Evolutionary conservation across 2,329 filamentous ascomycete genomes (phyloP), one percentile per base, ranked within the genome.

Genomic region (Xylaria sp.): DNA sequence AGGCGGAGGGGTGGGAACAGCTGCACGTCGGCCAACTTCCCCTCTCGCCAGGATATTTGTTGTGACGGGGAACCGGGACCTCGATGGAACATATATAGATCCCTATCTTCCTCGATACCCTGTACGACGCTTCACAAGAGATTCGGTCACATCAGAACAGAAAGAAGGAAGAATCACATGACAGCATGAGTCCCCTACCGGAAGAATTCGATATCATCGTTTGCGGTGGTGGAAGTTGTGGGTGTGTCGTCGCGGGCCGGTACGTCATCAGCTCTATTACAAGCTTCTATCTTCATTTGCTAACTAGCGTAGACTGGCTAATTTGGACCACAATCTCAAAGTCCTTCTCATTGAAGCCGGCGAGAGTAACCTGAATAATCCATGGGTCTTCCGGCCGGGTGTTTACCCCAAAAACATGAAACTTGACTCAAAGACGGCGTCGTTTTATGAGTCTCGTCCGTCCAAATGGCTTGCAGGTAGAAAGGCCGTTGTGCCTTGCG

Each of bases 181-280:
- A 72, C 55, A 75, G 70, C 23, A 82, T 82, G 80, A 78, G 78
- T 67, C 71, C 76, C 64, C 77, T 94, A 71, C 91, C 91, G 43
- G 91, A 94, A 68, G 92, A 94, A 83, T 92, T 93, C 76, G 92
- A 94, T 78, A 93, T 94, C 75, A 94, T 94, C 75, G 90, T 94
- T 36, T 91, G 89, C 73, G 92, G 92, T 76, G 92, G 92, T 76
- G 91, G 91, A 64, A 92, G 90, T 78, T 89, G 86, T 70, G 89
- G 85, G 39, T 87, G 85, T 77, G 86, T 87, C n/a, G 84, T 87
- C 51, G 86, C 86, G 62, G 86, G 86, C 66, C 80, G 88, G 86
- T 89, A 78, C 70, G 82, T 67, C 60, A 48, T 67, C 12, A 55
- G 56, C n/a, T 74, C 39, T 36, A 23, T 33, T 59, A 28, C 31